Conservation (phyloP, 306 rosid species). For the Cotoneaster glaucophyllus region DNA sequence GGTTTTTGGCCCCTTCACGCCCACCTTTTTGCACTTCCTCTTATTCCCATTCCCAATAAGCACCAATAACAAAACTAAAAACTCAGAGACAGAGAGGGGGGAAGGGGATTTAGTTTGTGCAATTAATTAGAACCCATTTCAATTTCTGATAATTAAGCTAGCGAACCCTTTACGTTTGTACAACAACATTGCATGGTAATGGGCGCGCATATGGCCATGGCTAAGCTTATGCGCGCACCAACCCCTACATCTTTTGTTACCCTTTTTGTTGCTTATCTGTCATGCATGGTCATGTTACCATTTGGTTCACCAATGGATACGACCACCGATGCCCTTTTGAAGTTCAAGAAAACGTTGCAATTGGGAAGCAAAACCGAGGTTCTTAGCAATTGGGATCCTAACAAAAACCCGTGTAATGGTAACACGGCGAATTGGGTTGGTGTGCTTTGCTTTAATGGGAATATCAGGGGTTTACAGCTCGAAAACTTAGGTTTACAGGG, state of each 20-base stretch:
- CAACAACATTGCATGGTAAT: constrained; percentile 19
- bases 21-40: background rate
- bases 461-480: constrained; percentile 58
- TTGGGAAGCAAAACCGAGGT: constrained; percentile 11
- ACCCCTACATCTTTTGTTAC: background rate
- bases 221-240: constrained; percentile 74
- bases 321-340: constrained; percentile 41
- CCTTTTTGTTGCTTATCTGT: constrained; percentile 14
- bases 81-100: background rate
- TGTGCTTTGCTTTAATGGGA: constrained; percentile 38
- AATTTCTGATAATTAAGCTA: background rate
- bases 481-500: constrained; percentile 68
- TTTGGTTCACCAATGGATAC: constrained; percentile 10
- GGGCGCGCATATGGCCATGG: constrained; percentile 82
- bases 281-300: constrained; percentile 3
- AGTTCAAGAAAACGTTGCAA: constrained; percentile 39
- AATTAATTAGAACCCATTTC: background rate
- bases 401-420: constrained; percentile 42
- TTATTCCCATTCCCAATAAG: background rate
- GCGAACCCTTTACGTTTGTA: background rate
- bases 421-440: constrained; percentile 55
- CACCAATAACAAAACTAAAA: background rate
- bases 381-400: constrained; percentile 53
- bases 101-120: background rate
- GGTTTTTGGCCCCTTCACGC: background rate